These are phyloP conservation scores for Fraxinus paxiana DNA, from an alignment of 305 asterid genomes.

Conservation along the genomic window DNA sequence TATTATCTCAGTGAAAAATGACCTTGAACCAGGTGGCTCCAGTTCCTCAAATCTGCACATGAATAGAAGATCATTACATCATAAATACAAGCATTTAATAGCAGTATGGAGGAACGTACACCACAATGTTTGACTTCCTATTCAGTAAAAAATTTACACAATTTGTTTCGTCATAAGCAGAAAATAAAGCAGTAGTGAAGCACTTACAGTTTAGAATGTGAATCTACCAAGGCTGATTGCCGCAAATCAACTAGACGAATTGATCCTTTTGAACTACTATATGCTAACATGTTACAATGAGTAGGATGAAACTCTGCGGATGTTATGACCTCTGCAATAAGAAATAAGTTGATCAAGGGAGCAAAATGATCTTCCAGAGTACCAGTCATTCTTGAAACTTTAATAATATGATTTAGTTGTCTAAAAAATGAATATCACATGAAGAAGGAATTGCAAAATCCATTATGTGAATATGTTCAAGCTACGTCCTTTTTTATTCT, in stretches of 20 bases:
- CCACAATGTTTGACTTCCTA: not conserved
- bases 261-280: slow-evolving; percentile 97
- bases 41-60: slow-evolving; percentile 84
- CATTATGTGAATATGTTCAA: not conserved
- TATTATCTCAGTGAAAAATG: slow-evolving; percentile 97
- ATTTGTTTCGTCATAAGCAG: slow-evolving; percentile 8
- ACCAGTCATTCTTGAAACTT: not conserved
- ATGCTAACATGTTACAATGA: slow-evolving; percentile 87
- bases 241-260: slow-evolving; percentile 96
- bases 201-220: slow-evolving; percentile 87
- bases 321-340: slow-evolving; percentile 89
- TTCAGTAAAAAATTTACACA: not conserved
- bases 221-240: slow-evolving; percentile 91
- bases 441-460: not conserved
- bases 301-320: slow-evolving; percentile 97
- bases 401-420: not conserved
- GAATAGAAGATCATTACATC: slow-evolving; percentile 26
- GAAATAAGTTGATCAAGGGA: slow-evolving; percentile 18
- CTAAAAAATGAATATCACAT: not conserved
- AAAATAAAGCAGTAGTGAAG: slow-evolving; percentile 1
- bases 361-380: not conserved
- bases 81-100: slow-evolving; percentile 2
- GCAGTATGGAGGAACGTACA: not conserved
- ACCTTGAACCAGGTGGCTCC: slow-evolving; percentile 95
- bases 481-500: not conserved